Evolutionary conservation across 768 basidiomycete genomes (phyloP).

Genomic region (Rhizopogon vesiculosus): DNA sequence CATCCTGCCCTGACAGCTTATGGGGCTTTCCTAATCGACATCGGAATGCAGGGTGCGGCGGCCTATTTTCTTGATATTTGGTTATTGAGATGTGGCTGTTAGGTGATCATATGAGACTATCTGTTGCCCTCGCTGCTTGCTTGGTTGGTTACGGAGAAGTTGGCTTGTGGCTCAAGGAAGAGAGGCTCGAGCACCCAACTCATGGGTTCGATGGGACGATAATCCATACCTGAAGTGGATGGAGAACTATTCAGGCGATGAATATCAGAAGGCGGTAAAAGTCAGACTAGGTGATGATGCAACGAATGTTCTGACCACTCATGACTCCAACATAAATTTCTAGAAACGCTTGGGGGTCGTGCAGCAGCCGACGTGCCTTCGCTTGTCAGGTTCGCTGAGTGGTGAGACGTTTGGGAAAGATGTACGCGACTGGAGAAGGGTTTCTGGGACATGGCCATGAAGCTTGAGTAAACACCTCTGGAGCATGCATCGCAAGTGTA

Average conservation of each 20-base stretch:
- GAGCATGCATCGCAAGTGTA: too few species aligned
- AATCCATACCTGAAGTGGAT: conserved; percentile 80
- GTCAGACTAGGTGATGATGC: conserved; percentile 61
- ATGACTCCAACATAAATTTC: conserved; percentile 3
- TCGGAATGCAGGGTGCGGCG: conserved; percentile 58
- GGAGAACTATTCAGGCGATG: conserved; percentile 70
- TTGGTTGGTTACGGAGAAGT: conserved; percentile 91
- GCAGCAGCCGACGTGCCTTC: conserved; percentile 64
- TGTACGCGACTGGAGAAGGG: conserved; percentile 75
- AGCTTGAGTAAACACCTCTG: neutral
- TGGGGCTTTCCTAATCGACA: conserved; percentile 79
- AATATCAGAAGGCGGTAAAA: conserved; percentile 72
- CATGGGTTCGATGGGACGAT: conserved; percentile 54
- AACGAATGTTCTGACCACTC: neutral
- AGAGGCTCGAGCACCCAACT: conserved; percentile 36
- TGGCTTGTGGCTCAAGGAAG: conserved; percentile 73
- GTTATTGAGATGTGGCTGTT: neutral
- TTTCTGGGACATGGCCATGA: conserved; percentile 80
- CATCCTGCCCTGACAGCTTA: conserved; percentile 77
- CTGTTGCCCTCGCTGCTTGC: conserved; percentile 84
- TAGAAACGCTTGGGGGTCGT: conserved; percentile 69
- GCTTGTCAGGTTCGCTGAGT: conserved; percentile 50
- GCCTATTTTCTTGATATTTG: neutral
- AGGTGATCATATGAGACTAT: conserved; percentile 68
- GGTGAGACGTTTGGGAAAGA: conserved; percentile 67